Percentiles rank a stretch among this genome's conserved stretches.
Conservation (phyloP, 768 basidiomycete genomes). For the Panaeolus papilionaceus region DNA sequence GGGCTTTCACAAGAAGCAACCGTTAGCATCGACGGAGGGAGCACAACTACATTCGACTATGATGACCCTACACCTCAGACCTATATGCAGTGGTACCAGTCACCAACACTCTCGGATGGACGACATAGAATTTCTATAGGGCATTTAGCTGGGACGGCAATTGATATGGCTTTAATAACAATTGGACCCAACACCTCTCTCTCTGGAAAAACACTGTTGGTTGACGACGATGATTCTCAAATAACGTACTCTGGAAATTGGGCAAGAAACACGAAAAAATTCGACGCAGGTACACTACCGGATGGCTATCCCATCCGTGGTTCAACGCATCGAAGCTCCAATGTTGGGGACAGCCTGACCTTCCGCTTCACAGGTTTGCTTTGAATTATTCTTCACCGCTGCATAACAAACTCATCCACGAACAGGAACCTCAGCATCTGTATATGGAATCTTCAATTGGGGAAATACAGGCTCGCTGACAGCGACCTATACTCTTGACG, state of each 20-base stretch:
- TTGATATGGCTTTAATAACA: conserved; percentile 24
- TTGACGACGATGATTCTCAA: conserved; percentile 25
- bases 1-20: conserved; percentile 16
- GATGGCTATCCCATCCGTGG: conserved; percentile 26
- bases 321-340: conserved; percentile 27
- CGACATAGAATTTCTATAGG: conserved; percentile 23
- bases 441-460: conserved; percentile 27
- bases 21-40: conserved; percentile 25
- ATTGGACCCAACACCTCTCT: conserved; percentile 24
- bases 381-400: neutral
- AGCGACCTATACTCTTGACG: conserved; percentile 24
- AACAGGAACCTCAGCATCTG: conserved; percentile 23
- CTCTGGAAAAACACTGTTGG: conserved; percentile 21
- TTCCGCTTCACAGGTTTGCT: conserved; percentile 30
- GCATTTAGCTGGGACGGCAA: neutral
- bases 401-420: neutral
- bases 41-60: conserved; percentile 14
- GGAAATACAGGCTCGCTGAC: conserved; percentile 20
- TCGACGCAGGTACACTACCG: conserved; percentile 15
- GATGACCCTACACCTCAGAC: conserved; percentile 21
- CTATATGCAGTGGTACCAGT: conserved; percentile 28
- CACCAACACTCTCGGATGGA: conserved; percentile 24
- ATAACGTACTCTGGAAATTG: conserved; percentile 22
- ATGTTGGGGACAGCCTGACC: conserved; percentile 26
- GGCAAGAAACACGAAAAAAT: conserved; percentile 16